A percentile compares a stretch with the other conserved stretches of the same genome.
These are phyloP conservation scores for Wickerhamiella brachini DNA, from an alignment of 805 yeast genomes.

Conservation along the genomic window DNA sequence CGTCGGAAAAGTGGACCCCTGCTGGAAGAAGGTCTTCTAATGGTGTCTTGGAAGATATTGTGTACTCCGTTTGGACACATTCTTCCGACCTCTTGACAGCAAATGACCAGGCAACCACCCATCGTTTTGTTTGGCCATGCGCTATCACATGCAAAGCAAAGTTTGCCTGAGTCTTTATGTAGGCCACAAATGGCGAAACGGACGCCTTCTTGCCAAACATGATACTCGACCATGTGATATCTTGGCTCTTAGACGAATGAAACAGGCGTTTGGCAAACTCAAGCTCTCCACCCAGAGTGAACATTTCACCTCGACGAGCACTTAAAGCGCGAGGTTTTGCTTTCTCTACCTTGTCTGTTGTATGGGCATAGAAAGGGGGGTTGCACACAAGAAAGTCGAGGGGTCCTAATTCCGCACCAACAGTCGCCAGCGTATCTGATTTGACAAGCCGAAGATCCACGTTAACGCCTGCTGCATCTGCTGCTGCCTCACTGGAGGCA, in stretches of 20 bases:
- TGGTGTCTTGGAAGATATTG: not conserved
- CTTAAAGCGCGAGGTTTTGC: slow-evolving; percentile 10
- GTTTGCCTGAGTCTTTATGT: slow-evolving; percentile 10
- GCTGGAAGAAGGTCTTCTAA: not conserved
- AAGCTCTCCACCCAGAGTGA: slow-evolving; percentile 35
- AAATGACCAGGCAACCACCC: slow-evolving; percentile 31
- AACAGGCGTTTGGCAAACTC: slow-evolving; percentile 28
- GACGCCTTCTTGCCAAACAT: slow-evolving; percentile 23
- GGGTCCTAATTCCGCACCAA: not conserved
- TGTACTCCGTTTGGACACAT: not conserved
- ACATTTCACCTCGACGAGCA: slow-evolving; percentile 26
- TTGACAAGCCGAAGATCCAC: not conserved
- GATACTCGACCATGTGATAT: slow-evolving; percentile 30
- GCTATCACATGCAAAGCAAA: slow-evolving; percentile 24
- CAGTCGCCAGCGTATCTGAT: not conserved
- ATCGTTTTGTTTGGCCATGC: slow-evolving; percentile 24
- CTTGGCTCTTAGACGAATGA: slow-evolving; percentile 5
- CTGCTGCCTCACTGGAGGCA: slow-evolving; percentile 19
- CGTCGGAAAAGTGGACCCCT: not conserved
- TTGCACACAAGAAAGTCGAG: slow-evolving; percentile 32
- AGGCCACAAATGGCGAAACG: slow-evolving; percentile 4
- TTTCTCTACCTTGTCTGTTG: slow-evolving; percentile 24
- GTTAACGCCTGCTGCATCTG: slow-evolving; percentile 21
- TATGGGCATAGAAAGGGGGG: slow-evolving; percentile 37
- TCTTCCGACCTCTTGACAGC: too few relatives aligned